Conservation (phyloP, 495 filamentous ascomycete genomes). For the Daldinia decipiens region DNA sequence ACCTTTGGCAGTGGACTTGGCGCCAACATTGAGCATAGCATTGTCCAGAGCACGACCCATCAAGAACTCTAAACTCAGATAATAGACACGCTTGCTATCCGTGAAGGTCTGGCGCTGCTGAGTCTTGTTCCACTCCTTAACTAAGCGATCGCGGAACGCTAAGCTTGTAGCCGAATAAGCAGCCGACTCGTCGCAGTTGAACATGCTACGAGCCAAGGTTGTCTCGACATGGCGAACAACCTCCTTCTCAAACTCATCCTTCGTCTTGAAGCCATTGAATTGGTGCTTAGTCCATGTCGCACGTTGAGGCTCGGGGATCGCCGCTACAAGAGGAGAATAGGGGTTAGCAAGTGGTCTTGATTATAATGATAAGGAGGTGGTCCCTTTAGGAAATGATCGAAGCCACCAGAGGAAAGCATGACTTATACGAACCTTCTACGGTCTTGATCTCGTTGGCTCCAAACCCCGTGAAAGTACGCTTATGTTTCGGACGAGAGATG, state of each 20-base stretch:
- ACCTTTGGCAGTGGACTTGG: conserved; percentile 87
- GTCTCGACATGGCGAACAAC: conserved; percentile 95
- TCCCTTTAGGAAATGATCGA: conserved; percentile 33
- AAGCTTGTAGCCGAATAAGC: conserved; percentile 91
- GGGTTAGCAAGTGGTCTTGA: conserved; percentile 31
- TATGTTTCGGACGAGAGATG: conserved; percentile 88
- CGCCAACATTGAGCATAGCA: conserved; percentile 94
- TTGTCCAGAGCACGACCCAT: conserved; percentile 98
- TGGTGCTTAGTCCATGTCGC: conserved; percentile 87
- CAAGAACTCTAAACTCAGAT: conserved; percentile 94
- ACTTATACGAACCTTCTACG: conserved; percentile 73
- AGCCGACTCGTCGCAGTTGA: conserved; percentile 96
- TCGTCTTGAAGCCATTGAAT: conserved; percentile 74
- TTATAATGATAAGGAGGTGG: conserved; percentile 44
- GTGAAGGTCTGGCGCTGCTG: conserved; percentile 92
- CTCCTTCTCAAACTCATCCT: conserved; percentile 75
- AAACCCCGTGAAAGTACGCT: conserved; percentile 91
- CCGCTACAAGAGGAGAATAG: conserved; percentile 51
- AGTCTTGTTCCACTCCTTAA: conserved; percentile 97
- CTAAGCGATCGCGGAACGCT: conserved; percentile 90
- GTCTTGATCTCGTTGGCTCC: conserved; percentile 89
- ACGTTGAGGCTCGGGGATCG: conserved; percentile 87
- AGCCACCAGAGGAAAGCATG: conserved; percentile 1
- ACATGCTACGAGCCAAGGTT: conserved; percentile 92
- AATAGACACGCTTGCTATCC: conserved; percentile 94